phyloP scores from a whole-genome alignment of 2,329 filamentous ascomycete species.

The Beauveria sp. region DNA sequence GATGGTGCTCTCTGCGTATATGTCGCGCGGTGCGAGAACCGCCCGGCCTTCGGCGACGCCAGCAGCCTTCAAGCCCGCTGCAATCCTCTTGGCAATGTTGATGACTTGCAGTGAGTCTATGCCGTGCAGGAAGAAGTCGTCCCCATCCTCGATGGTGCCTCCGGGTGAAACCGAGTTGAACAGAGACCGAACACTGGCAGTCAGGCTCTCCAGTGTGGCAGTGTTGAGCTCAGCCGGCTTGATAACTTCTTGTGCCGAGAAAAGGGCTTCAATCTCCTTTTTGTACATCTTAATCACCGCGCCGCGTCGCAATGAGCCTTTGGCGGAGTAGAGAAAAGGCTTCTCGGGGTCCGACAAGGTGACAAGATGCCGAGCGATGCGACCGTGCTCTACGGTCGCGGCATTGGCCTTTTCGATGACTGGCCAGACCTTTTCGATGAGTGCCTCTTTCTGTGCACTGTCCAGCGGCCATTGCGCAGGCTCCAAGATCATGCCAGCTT shows the following conservation, averaged over 20 bases:
- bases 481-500: conserved; percentile 41
- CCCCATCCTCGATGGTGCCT: conserved; percentile 16
- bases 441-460: conserved; percentile 14
- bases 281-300: conserved; percentile 32
- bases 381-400: conserved; percentile 37
- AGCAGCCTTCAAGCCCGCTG: conserved; percentile 14
- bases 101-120: conserved; percentile 34
- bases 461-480: conserved; percentile 24
- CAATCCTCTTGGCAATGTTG: conserved; percentile 14
- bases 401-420: conserved; percentile 34
- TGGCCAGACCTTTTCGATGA: conserved; percentile 38
- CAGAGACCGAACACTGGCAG: conserved; percentile 18
- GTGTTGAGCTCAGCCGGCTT: conserved; percentile 15
- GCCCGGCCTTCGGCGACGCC: conserved; percentile 13
- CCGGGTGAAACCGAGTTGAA: conserved; percentile 15
- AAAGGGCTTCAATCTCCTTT: conserved; percentile 35
- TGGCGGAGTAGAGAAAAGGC: conserved; percentile 36
- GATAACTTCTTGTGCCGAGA: conserved; percentile 21
- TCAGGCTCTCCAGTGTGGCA: conserved; percentile 16
- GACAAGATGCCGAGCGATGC: conserved; percentile 33
- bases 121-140: conserved; percentile 31
- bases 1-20: conserved; percentile 25
- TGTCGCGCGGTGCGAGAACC: conserved; percentile 16
- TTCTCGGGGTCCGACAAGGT: conserved; percentile 29
- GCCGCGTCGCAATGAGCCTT: conserved; percentile 38